Evolutionary conservation across 352 stramenopile species (phyloP).

Genomic region (Phytopythium chamaehyphon): DNA sequence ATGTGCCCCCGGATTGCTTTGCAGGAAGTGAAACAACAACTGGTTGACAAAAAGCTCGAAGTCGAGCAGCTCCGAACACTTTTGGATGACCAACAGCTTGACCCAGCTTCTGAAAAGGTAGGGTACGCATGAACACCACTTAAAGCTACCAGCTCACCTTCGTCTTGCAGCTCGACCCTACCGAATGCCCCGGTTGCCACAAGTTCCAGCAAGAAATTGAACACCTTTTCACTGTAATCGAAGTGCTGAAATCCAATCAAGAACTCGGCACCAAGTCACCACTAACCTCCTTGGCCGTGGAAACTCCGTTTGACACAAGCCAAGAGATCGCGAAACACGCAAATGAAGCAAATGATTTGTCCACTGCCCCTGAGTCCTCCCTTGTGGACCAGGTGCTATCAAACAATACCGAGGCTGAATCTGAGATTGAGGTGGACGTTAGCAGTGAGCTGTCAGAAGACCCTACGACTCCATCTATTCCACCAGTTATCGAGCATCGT

Average conservation of each 20-base stretch:
- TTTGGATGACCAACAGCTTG: slow-evolving; percentile 14
- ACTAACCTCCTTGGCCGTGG: not conserved
- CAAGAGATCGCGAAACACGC: not conserved
- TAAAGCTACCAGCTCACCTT: too few species aligned
- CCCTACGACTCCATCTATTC: not conserved
- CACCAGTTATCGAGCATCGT: not conserved
- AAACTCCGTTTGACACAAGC: not conserved
- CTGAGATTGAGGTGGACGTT: too few species aligned
- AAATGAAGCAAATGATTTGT: not conserved
- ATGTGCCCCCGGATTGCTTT: not conserved
- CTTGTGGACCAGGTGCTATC: too few species aligned
- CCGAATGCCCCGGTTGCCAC: not conserved
- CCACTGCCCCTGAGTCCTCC: too few species aligned
- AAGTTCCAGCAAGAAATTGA: not conserved
- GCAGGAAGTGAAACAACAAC: slow-evolving; percentile 46
- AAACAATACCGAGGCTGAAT: too few species aligned
- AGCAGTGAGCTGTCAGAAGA: too few species aligned
- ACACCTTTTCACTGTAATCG: not conserved
- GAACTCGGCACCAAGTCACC: not conserved
- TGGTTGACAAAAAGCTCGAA: slow-evolving; percentile 33
- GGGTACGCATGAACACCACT: too few species aligned
- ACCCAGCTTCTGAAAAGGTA: not conserved
- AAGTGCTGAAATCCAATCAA: not conserved
- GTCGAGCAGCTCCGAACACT: slow-evolving; percentile 29
- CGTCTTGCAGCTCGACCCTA: not conserved